A percentile compares a stretch with the other conserved stretches of the same genome.
These are phyloP conservation scores for Penicillium sp. DNA, from an alignment of 2,329 filamentous ascomycete species.

Conservation along the genomic window DNA sequence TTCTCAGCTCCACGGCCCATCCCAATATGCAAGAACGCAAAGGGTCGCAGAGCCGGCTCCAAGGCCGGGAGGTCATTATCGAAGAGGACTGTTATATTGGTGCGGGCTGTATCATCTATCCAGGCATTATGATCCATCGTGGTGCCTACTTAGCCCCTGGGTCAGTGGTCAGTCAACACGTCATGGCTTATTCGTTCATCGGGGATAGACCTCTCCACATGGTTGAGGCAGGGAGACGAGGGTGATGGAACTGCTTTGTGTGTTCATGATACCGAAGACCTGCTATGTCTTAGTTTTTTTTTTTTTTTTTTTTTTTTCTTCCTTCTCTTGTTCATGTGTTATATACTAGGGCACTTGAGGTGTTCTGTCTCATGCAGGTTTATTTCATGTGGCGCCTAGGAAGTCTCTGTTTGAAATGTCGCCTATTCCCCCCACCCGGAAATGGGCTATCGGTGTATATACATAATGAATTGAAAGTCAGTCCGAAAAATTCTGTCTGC, in stretches of 20 bases:
- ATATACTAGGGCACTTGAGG: too few species aligned
- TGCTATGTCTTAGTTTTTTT: not conserved
- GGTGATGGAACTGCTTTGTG: too few species aligned
- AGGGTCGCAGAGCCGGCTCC: conserved; percentile 65
- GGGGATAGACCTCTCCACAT: conserved; percentile 40
- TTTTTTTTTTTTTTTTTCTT: not conserved
- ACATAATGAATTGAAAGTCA: too few species aligned
- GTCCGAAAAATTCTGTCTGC: too few species aligned
- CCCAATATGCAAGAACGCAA: conserved; percentile 67
- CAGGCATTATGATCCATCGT: conserved; percentile 40
- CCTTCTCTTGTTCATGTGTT: too few species aligned
- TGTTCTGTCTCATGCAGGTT: too few species aligned
- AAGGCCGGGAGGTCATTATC: conserved; percentile 67
- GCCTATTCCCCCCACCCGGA: too few species aligned
- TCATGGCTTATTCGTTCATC: conserved; percentile 40
- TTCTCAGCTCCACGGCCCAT: conserved; percentile 69
- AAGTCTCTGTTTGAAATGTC: too few species aligned
- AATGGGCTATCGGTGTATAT: too few species aligned
- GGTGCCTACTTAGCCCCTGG: conserved; percentile 44
- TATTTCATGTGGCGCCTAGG: too few species aligned
- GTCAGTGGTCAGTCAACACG: conserved; percentile 41
- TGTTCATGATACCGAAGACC: too few species aligned
- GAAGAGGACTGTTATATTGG: conserved; percentile 66
- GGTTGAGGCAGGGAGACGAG: conserved; percentile 4
- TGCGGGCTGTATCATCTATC: conserved; percentile 54